Evolutionary conservation across 345 rosid genomes (phyloP), one percentile per base, ranked within the genome.

Genomic region (Gossypium ekmanianum): DNA sequence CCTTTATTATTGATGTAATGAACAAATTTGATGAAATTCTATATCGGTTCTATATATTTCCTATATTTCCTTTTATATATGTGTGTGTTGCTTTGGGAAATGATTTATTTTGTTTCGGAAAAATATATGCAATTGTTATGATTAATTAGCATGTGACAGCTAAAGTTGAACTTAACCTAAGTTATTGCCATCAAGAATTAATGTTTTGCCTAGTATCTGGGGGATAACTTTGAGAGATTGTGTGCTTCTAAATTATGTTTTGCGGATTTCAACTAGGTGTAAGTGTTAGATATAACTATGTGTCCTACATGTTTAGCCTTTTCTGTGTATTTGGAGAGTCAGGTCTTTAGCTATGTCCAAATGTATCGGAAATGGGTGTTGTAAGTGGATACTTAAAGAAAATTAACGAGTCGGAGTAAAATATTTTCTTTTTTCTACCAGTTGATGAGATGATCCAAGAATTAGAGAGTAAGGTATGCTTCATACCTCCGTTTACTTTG

Each of bases 381-480:
- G 20, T n/a, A 52, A 7, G 17, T 18, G 9, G 57, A 17, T 17
- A 52, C 10, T 47, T 47, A 2, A 10, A 9, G 51, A 47, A 47
- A 47, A 11, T 10, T 47, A 9, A 47, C 2, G 51, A 10, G 13
- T 47, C 4, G 14, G 51, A 11, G 51, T 11, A 47, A 34, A 4
- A 34, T 34, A 34, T 34, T 34, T 34, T 34, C 41, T 34, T 34
- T 34, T 34, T 34, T 34, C 41, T 62, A 7, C n/a, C 7, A 34
- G 34, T 20, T 66, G 71, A 45, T 20, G 71, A 66, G 34, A 57
- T 20, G 61, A 57, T 61, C 18, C 65, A 67, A 22, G 11, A 47
- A 48, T 68, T 47, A 14, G 71, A 12, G 13, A 24, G 34, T 26
- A 59, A 59, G 8, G 17, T 59, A 59, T 68, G 72, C 72, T 68